Conservation (phyloP, 306 rosid genomes). For the Trifolium dubium region DNA sequence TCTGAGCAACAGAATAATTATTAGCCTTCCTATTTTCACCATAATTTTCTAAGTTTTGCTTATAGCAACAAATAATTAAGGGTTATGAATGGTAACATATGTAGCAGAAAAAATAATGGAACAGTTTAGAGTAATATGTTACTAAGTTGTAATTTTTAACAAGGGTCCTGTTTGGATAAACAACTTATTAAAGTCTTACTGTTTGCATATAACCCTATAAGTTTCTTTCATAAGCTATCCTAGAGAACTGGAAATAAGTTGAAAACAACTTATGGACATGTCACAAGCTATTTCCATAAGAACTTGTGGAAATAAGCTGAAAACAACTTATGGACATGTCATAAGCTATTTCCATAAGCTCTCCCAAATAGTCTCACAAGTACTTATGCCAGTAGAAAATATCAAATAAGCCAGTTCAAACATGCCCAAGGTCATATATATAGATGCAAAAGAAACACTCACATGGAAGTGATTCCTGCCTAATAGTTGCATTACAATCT, state of each 20-base stretch:
- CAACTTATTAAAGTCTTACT: too few species aligned
- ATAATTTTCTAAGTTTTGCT: neutral
- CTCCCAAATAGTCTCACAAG: neutral
- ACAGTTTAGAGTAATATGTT: neutral
- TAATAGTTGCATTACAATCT: constrained; percentile 50
- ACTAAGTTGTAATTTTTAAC: neutral
- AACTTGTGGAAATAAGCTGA: neutral
- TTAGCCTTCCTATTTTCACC: constrained; percentile 27
- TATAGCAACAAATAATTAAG: constrained; percentile 19
- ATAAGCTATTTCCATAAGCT: neutral
- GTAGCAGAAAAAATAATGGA: neutral
- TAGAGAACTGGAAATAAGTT: neutral
- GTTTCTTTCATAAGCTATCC: neutral
- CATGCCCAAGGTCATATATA: constrained; percentile 7
- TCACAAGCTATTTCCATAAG: neutral
- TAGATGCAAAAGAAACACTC: constrained; percentile 36
- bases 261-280: neutral
- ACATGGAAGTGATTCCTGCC: constrained; percentile 38
- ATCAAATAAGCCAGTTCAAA: neutral
- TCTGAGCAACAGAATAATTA: constrained; percentile 31
- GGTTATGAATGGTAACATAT: neutral
- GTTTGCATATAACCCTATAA: too few species aligned
- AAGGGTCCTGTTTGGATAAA: too few species aligned
- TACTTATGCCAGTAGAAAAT: too few species aligned
- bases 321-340: neutral